Base-by-base conservation (phyloP, 352 stramenopile genomes). In the Phytophthora foliorum region DNA sequence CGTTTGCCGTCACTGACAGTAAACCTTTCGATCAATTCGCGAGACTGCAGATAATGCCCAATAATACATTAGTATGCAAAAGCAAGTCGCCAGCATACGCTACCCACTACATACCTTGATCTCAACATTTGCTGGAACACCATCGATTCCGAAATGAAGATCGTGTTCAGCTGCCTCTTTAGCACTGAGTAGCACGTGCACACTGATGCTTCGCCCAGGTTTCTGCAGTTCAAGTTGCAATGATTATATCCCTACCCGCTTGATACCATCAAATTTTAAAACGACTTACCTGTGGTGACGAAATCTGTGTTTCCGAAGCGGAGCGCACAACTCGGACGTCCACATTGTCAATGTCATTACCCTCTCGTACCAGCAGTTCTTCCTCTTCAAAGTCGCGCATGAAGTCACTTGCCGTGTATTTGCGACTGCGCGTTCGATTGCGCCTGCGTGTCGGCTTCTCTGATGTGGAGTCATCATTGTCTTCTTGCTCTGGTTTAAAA, bases 351-450 rank as follows among this genome's bases (percentile, higher is more conserved):
- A 58, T 42, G 32, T 58, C 42, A n/a, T 68, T 62, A 38, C 74
- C 63, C 67, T 82, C 75, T 7, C 55, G 57, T 5, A 80, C 22
- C 11, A 82, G 38, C 19, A 66, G 66, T 27, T 92, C 78, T 64
- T 94, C 80, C 50, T 91, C 86, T 54, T 91, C 83, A 60, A 94
- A 91, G 46, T 94, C 86, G 41, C 83, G 81, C 82, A 92, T 91
- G 31, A 92, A 93, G 54, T 92, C 84, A 63, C 77, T 92, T 54
- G 82, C 71, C 14, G 84, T 88, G 74, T 94, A 91, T 59, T 91
- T 90, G 10, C 80, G 78, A 75, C 75, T 88, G 36, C 77, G 72
- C 19, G 75, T 77, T 24, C 79, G 59, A 17, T 21, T 46, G 17
- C 39, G 17, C n/a, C 7, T 46, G 39, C 39, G 39, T 46, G 39